Evolutionary conservation across 1,139 yeast species (phyloP).

Genomic region (Geotrichum carabidarum): DNA sequence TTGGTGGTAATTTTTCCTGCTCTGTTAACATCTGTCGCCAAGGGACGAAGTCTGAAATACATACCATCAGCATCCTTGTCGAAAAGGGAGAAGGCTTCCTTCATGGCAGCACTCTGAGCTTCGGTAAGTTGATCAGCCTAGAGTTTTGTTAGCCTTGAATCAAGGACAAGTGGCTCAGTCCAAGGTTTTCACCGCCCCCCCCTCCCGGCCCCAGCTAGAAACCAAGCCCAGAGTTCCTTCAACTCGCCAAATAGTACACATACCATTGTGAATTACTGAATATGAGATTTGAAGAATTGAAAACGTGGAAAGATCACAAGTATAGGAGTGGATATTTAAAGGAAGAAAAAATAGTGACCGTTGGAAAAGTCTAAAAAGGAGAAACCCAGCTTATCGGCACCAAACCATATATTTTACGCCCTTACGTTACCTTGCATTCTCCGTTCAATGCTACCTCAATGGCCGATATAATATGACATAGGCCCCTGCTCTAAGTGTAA

Average conservation of each 20-base stretch:
- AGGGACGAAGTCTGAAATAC: not conserved
- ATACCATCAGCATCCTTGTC: conserved; percentile 91
- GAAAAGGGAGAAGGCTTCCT: conserved; percentile 92
- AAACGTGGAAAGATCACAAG: not conserved
- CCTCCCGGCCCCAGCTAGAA: too few relatives aligned
- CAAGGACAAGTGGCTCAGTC: not conserved
- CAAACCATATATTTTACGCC: too few relatives aligned
- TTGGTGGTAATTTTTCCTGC: conserved; percentile 69
- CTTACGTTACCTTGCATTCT: too few relatives aligned
- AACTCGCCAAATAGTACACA: not conserved
- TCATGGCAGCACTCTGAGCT: conserved; percentile 93
- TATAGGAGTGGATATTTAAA: conserved; percentile 7
- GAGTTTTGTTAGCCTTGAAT: not conserved
- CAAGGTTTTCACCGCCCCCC: conserved; percentile 30
- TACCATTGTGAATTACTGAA: not conserved
- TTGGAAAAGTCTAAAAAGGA: not conserved
- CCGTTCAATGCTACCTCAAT: too few relatives aligned
- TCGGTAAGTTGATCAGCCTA: conserved; percentile 84
- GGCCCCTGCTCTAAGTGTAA: too few relatives aligned
- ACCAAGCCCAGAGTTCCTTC: not conserved
- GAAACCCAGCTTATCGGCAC: conserved; percentile 4
- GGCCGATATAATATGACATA: too few relatives aligned
- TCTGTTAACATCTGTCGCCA: not conserved
- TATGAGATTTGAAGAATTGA: not conserved
- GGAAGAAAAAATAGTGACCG: conserved; percentile 2